phyloP scores from a whole-genome alignment of 768 basidiomycete genomes.

The Suillus subalutaceus region DNA sequence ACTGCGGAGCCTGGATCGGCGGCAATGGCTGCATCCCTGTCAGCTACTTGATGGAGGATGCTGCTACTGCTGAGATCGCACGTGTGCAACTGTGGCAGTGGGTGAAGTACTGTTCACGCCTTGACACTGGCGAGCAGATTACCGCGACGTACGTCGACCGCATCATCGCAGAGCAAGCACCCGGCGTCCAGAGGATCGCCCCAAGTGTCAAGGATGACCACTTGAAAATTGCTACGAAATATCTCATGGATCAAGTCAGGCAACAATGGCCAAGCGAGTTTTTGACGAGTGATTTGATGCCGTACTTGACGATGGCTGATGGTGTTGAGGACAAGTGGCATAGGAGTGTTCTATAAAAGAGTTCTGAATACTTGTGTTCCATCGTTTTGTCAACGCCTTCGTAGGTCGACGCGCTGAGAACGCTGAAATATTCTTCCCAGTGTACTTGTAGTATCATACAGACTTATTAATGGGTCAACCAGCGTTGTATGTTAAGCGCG shows the following conservation, averaged over 20 bases:
- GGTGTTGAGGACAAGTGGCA: slow-evolving; percentile 70
- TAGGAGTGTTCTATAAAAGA: slow-evolving; percentile 42
- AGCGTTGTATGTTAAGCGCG: no score
- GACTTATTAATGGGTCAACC: not conserved
- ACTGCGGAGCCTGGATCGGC: slow-evolving; percentile 95
- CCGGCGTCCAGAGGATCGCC: slow-evolving; percentile 61
- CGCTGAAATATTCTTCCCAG: not conserved
- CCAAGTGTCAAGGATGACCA: slow-evolving; percentile 70
- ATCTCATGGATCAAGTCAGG: slow-evolving; percentile 80
- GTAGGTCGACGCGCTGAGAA: not conserved
- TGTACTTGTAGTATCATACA: slow-evolving; percentile 6
- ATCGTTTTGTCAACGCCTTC: not conserved
- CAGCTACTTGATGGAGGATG: slow-evolving; percentile 97
- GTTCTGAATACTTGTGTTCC: not conserved
- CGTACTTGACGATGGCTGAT: slow-evolving; percentile 74
- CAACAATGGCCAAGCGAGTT: slow-evolving; percentile 92
- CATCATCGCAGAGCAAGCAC: slow-evolving; percentile 63
- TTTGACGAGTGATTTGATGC: slow-evolving; percentile 94
- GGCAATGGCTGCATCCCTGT: slow-evolving; percentile 98
- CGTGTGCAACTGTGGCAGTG: slow-evolving; percentile 99
- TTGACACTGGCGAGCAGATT: slow-evolving; percentile 71
- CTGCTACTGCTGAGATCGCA: slow-evolving; percentile 97
- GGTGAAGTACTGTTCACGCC: slow-evolving; percentile 77
- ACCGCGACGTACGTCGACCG: slow-evolving; percentile 70
- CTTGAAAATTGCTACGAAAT: slow-evolving; percentile 73